Conservation (phyloP, 257 asterid genomes). For the Cynanchum wilfordii region DNA sequence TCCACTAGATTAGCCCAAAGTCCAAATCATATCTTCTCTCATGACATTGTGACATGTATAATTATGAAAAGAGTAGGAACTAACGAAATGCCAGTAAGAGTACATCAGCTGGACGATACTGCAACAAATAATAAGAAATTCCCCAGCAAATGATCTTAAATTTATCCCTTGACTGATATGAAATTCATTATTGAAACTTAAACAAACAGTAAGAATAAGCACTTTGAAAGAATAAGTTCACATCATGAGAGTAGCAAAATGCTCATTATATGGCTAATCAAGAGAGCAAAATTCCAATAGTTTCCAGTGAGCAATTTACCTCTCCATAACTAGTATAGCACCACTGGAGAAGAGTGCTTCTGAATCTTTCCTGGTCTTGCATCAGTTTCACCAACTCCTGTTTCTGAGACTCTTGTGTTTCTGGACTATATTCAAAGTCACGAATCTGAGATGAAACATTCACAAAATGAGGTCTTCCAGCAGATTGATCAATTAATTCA, state of each 20-base stretch:
- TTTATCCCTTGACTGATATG: not conserved
- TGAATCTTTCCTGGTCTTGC: constrained; percentile 70
- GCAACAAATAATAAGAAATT: not conserved
- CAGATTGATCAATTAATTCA: not conserved
- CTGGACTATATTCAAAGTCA: constrained; percentile 64
- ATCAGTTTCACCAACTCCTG: constrained; percentile 65
- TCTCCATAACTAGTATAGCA: constrained; percentile 84
- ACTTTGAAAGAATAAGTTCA: not conserved
- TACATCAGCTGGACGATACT: not conserved
- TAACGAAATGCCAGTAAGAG: not conserved
- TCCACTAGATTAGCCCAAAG: not conserved
- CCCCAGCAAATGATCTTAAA: not conserved
- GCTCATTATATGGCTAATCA: not conserved
- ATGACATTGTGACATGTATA: not conserved
- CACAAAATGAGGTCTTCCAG: constrained; percentile 21
- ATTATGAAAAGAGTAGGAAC: not conserved
- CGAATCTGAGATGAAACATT: constrained; percentile 45
- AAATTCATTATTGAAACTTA: not conserved
- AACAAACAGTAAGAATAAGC: not conserved
- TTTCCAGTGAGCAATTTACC: constrained; percentile 37
- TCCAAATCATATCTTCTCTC: not conserved
- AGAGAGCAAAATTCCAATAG: not conserved
- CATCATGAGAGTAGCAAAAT: not conserved
- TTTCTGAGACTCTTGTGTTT: constrained; percentile 64
- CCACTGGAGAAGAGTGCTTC: constrained; percentile 76